These are phyloP conservation scores for Boeremia exigua DNA, from an alignment of 2,329 filamentous ascomycete genomes.

Conservation along the genomic window DNA sequence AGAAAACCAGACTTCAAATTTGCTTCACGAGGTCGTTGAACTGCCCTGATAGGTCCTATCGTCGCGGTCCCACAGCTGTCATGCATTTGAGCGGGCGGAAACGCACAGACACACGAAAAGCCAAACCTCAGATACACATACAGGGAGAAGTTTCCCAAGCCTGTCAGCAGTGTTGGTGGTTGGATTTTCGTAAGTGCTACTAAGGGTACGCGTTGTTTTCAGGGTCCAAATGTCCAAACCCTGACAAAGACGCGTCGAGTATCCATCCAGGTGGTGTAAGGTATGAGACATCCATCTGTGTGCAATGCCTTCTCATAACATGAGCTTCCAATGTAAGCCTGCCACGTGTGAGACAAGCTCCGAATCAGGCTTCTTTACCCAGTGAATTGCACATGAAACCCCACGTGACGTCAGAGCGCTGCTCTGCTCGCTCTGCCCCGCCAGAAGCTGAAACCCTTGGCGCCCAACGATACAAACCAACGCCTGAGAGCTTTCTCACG, in stretches of 20 bases:
- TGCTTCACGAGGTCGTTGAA: no score
- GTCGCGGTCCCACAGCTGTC: no score
- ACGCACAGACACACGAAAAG: no score
- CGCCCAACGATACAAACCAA: constrained; percentile 7
- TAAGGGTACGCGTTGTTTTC: constrained; percentile 1
- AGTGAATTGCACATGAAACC: constrained; percentile 5
- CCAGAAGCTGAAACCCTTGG: constrained; percentile 17
- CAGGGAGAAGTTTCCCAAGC: background rate
- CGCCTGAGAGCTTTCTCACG: constrained; percentile 9
- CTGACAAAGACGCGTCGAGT: background rate
- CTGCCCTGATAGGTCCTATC: no score
- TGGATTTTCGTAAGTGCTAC: no score
- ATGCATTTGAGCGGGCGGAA: no score
- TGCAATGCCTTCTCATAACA: no score
- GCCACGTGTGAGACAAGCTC: background rate
- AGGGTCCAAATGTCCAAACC: constrained; percentile 3
- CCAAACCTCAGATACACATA: no score
- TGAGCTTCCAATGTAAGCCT: background rate
- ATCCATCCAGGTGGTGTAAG: background rate
- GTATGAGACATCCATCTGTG: no score
- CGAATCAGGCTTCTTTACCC: background rate
- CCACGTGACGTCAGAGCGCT: constrained; percentile 18
- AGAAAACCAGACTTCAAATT: no score
- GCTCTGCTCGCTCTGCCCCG: constrained; percentile 12
- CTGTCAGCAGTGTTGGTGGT: background rate